Base-by-base conservation (phyloP, 23 red algal species). In the Gracilaria vermiculophylla region DNA sequence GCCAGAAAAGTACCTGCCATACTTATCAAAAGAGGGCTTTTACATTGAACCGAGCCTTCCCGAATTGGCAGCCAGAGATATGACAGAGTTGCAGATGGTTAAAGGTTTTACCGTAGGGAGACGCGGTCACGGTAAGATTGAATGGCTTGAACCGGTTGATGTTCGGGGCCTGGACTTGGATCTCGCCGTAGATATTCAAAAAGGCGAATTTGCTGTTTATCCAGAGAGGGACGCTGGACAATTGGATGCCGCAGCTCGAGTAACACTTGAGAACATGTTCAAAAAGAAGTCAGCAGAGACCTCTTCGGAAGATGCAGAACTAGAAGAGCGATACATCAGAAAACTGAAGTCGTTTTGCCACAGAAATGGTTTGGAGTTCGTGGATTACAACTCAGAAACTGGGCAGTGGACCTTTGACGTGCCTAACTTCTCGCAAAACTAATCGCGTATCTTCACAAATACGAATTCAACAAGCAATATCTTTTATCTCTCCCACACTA, bases 401-500 rank as follows among this genome's bases (percentile, higher is more conserved):
- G 95, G 91, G 16, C 45, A 61, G 11, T 97, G 95, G 95, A 55
- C 60, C 14, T 97, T 97, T 92, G 91, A 90, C 43, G 89, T 77
- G 10, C 23, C 40, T 25, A 43, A 76, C 62, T 97, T 97, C 51
- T 54, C 81, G 37, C 67, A 42, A n/a, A 73, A 73, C 42, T 73
- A 73, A 40, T 73, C 67, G 47, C 28, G 11, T 17, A 8, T 47
- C 14, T 73, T 73, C 47, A 73, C 43, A 12, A 8, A 47, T 70
- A 41, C 24, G 36, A 73, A 39, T 35, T 27, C 10, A 60, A 12
- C 58, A 13, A 64, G 35, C 29, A 28, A 6, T 64, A 14, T 7
- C 17, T 4, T 15, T 16, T 4, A 64, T 34, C 29, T 1, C 6
- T 24, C 16, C 16, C 7, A 5, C 4, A 11, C 58, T 15, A 2